Base-by-base conservation (phyloP, 768 basidiomycete species). In the Rhizopogon vesiculosus region DNA sequence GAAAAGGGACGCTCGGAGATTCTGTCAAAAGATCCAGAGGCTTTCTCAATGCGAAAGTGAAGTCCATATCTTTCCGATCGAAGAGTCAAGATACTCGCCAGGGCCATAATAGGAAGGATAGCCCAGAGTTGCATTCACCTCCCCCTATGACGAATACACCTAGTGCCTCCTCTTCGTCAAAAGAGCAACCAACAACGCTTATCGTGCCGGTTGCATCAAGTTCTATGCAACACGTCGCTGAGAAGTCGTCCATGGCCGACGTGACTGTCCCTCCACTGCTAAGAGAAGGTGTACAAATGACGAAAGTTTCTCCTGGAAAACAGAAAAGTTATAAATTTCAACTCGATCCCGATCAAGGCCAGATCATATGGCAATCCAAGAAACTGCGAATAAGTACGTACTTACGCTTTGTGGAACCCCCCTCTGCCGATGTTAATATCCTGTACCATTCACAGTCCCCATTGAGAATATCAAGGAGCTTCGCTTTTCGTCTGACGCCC, bases 391-490 rank as follows among this genome's bases (percentile, higher is more conserved):
- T 86, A 54, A 82, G 84, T 86, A 61, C 48, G 83, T 80, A 43
- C 25, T 25, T 25, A 25, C 28, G 41, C 1, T 19, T 41, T 46
- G 50, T 41, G 29, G 16, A 53, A 12, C 28, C 53, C 53, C 12
- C 53, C 16, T 54, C 35, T 13, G 25, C 19, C 16, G 25, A 15
- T 42, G 16, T 25, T 31, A 43, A 19, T 18, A 6, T 40, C 8
- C 10, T 42, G 33, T 38, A 29, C 8, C 12, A 15, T 51, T 25
- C 18, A 33, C 57, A 95, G 94, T 96, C 44, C 83, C 87, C 1
- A 86, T 97, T 63, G 91, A 91, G 66, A 79, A 82, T 61, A 90
- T 97, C 69, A 89, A 91, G 53, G 94, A 96, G 66, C 80, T 97
- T 31, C 86, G 94, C 15, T 78, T 85, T 0, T 89, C 87, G 13